These are phyloP conservation scores for Plasmodium sp. DNA, from an alignment of 169 alveolate genomes.

Conservation along the genomic window DNA sequence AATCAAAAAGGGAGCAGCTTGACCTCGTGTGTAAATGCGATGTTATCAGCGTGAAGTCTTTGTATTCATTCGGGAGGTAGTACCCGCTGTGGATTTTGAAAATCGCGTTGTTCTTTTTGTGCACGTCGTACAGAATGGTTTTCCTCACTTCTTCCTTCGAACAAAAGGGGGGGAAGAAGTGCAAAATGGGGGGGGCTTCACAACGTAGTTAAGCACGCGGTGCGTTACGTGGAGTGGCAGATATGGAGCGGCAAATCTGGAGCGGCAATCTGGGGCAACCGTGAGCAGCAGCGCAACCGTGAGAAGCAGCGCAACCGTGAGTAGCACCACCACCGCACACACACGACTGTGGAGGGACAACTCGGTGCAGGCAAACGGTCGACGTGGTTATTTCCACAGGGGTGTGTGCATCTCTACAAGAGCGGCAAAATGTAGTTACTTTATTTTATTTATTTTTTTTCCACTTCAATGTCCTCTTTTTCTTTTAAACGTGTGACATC, in stretches of 20 bases:
- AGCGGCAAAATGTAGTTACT: neutral
- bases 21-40: conserved; percentile 72
- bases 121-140: conserved; percentile 50
- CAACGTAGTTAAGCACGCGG: neutral
- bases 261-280: neutral
- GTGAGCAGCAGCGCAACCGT: neutral
- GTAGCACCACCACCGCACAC: neutral
- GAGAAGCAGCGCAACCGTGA: neutral
- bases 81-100: conserved; percentile 54
- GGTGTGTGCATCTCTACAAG: neutral
- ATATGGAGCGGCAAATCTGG: neutral
- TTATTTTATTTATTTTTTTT: neutral
- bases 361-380: neutral
- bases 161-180: neutral
- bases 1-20: conserved; percentile 65
- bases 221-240: neutral
- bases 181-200: neutral
- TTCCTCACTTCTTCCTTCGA: conserved; percentile 37
- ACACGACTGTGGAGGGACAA: neutral
- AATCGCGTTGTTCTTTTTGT: conserved; percentile 67
- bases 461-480: neutral
- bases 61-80: conserved; percentile 67
- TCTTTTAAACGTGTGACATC: neutral
- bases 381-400: neutral
- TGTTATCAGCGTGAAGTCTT: conserved; percentile 61